These are phyloP conservation scores for Fusarium sp. DNA, from an alignment of 2,329 filamentous ascomycete genomes.

Conservation along the genomic window DNA sequence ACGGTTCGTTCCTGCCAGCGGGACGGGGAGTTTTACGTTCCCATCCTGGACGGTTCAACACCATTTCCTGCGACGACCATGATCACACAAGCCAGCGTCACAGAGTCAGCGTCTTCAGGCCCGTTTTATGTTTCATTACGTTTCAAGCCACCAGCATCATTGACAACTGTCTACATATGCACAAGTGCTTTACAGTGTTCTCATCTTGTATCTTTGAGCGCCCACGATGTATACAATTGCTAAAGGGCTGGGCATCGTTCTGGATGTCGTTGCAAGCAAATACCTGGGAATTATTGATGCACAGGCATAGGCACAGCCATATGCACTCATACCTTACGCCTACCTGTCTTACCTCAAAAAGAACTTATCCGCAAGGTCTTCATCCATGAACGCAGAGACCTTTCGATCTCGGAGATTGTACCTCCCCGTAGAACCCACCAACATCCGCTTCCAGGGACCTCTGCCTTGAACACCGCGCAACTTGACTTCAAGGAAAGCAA, in stretches of 20 bases:
- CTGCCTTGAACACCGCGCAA: slow-evolving; percentile 12
- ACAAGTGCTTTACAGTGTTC: not conserved
- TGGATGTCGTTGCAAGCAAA: not conserved
- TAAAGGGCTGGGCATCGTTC: not conserved
- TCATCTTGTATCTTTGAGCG: slow-evolving; percentile 3
- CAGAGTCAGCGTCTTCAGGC: slow-evolving; percentile 5
- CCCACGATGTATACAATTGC: not conserved
- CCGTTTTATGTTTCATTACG: slow-evolving; percentile 33
- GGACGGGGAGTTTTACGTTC: slow-evolving; percentile 39
- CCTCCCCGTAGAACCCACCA: slow-evolving; percentile 11
- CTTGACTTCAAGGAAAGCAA: slow-evolving; percentile 15
- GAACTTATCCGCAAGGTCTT: not conserved
- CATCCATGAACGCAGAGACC: slow-evolving; percentile 1
- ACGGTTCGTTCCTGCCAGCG: slow-evolving; percentile 26
- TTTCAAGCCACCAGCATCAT: slow-evolving; percentile 31
- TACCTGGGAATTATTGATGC: not conserved
- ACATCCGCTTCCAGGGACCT: slow-evolving; percentile 14
- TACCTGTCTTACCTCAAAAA: not conserved
- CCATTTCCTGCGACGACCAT: slow-evolving; percentile 15
- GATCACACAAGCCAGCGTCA: slow-evolving; percentile 20
- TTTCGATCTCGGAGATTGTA: slow-evolving; percentile 32
- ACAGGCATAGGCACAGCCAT: not conserved
- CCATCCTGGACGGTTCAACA: slow-evolving; percentile 16
- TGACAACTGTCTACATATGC: slow-evolving; percentile 4
- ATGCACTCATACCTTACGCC: not conserved